Base-by-base conservation (phyloP, 1,284 basidiomycete species). In the Xerocomus minutiporus region DNA sequence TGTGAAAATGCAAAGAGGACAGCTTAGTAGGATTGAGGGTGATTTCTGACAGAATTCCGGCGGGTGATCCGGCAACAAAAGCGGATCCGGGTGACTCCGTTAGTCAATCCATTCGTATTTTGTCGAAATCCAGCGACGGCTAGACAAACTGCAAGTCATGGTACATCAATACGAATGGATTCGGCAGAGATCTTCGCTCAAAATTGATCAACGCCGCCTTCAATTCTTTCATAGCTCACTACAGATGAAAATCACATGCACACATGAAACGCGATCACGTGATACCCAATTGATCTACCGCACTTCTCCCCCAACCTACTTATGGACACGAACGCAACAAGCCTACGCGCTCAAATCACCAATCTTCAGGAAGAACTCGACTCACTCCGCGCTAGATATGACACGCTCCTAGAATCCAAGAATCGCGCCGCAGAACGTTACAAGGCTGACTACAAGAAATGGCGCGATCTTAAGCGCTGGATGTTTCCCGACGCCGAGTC, bases 391-490 rank as follows among this genome's bases (percentile, higher is more conserved):
- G 58, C 54, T 34, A 70, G 71, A 5, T 79, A 78, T 52, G 74
- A 79, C 48, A 69, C 65, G 1, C 67, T 79, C 5, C 55, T 69
- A 3, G 66, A 67, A 36, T 68, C 68, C 28, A 72, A 73, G 44
- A 64, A 70, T 40, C 70, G 75, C 1, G 73, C 75, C 6, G 66
- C 72, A n/a, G 71, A 66, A 25, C 72, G 70, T 32, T 81, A 79
- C 64, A 75, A 75, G 58, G 55, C 61, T 11, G 77, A 82, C 58
- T 79, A 73, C 61, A 71, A 71, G 54, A 77, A 74, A 54, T 83
- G 79, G 79, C 67, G 68, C 41, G 60, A 59, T 13, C 73, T 81
- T 57, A 75, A 74, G 43, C 57, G 63, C 23, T 80, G 73, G 75
- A 55, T 80, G 4, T 70, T 72, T 49, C 61, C 56, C 20, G 71